Evolutionary conservation across 1,284 basidiomycete species (phyloP).

Genomic region (Lignosus rhinocerotis): DNA sequence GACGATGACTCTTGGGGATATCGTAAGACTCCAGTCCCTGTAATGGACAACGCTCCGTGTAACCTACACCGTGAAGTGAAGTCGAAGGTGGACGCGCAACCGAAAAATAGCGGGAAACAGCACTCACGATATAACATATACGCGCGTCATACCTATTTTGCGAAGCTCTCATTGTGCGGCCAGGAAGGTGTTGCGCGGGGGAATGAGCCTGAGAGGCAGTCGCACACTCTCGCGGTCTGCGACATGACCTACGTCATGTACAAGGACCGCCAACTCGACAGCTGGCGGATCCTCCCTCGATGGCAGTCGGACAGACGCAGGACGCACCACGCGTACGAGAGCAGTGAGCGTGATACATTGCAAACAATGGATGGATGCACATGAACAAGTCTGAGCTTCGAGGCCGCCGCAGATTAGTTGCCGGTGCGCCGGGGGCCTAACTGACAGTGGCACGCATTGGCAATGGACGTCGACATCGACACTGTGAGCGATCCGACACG

Average conservation of each 20-base stretch:
- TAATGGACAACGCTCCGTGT: not conserved
- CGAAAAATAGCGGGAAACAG: not conserved
- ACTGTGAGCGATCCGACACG: not conserved
- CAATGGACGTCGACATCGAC: not conserved
- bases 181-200: not conserved
- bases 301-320: slow-evolving; percentile 10
- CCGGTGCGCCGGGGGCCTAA: not conserved
- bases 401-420: not conserved
- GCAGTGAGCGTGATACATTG: not conserved
- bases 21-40: slow-evolving; percentile 2
- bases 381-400: not conserved
- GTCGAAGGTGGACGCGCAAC: not conserved
- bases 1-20: not conserved
- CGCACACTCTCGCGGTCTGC: not conserved
- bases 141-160: not conserved
- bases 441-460: slow-evolving; percentile 1
- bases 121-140: not conserved
- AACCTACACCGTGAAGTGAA: not conserved
- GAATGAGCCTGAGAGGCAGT: not conserved
- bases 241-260: slow-evolving; percentile 14
- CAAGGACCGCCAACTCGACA: not conserved
- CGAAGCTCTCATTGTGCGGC: not conserved
- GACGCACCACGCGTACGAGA: not conserved
- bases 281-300: slow-evolving; percentile 12
- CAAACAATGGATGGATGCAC: not conserved